These are phyloP conservation scores for Sinapis alba DNA, from an alignment of 441 rosid species.

Conservation along the genomic window DNA sequence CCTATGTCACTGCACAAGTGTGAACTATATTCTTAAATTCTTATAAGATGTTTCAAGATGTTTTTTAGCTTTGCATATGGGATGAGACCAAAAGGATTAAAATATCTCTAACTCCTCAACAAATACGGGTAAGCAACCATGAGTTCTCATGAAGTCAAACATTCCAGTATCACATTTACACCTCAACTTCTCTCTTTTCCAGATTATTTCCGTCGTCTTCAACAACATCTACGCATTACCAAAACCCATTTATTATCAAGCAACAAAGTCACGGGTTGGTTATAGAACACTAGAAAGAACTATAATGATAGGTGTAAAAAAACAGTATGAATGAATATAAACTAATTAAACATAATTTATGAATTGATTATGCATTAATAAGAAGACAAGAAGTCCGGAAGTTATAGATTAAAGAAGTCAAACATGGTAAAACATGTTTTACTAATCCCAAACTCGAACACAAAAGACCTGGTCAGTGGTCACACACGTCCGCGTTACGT, in stretches of 20 bases:
- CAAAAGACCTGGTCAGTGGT: constrained; percentile 28
- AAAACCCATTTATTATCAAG: not conserved
- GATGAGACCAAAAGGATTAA: no score
- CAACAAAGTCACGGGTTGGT: not conserved
- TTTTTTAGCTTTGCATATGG: no score
- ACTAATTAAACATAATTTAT: not conserved
- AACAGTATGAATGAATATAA: no score
- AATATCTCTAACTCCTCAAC: not conserved
- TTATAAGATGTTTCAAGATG: no score
- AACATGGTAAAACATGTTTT: not conserved
- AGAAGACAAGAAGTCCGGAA: not conserved
- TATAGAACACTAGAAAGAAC: not conserved
- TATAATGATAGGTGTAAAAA: no score
- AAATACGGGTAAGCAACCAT: not conserved
- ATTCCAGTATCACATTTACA: not conserved
- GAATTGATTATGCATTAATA: not conserved
- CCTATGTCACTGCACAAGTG: no score
- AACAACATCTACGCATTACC: not conserved
- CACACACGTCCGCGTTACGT: not conserved
- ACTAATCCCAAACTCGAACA: constrained; percentile 13
- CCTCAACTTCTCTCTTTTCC: not conserved
- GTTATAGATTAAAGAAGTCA: constrained; percentile 19
- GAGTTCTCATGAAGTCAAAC: not conserved
- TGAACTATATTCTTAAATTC: no score
- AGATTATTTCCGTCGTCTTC: not conserved